Evolutionary conservation across 176 grass and related monocot species (phyloP).

Genomic region (Hordeum marinum): DNA sequence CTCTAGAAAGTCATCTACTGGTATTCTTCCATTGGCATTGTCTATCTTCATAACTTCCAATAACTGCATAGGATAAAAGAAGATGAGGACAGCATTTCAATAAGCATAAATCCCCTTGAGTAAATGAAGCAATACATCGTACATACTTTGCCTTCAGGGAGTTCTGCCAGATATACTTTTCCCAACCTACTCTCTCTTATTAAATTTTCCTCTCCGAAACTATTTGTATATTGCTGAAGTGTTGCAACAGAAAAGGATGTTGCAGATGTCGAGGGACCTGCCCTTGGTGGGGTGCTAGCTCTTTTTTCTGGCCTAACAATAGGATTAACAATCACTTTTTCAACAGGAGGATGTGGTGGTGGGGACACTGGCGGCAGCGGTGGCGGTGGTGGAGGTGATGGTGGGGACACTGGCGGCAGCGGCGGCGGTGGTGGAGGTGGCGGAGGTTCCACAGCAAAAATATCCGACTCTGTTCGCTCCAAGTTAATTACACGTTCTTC

Average conservation of each 20-base stretch:
- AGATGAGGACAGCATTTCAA: slow-evolving; percentile 11
- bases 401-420: neutral
- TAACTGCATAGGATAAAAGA: slow-evolving; percentile 49
- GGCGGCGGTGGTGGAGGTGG: slow-evolving; percentile 16
- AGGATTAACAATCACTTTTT: slow-evolving; percentile 48
- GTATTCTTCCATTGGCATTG: slow-evolving; percentile 78
- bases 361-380: neutral
- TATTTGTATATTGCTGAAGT: slow-evolving; percentile 90
- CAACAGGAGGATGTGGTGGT: slow-evolving; percentile 14
- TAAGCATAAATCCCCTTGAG: neutral
- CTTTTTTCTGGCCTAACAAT: slow-evolving; percentile 34
- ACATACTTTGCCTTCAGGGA: slow-evolving; percentile 61
- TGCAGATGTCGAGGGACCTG: slow-evolving; percentile 54
- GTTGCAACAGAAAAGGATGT: slow-evolving; percentile 65
- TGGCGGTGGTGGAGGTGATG: neutral
- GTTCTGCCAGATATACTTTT: slow-evolving; percentile 65
- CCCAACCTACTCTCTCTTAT: slow-evolving; percentile 70
- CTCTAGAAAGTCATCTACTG: slow-evolving; percentile 59
- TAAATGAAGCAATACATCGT: slow-evolving; percentile 27
- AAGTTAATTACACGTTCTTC: slow-evolving; percentile 64
- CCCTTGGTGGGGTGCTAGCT: slow-evolving; percentile 42
- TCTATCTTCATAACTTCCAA: slow-evolving; percentile 97
- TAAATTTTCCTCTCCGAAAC: slow-evolving; percentile 64
- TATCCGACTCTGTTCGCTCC: slow-evolving; percentile 63
- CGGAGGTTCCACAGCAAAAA: slow-evolving; percentile 29